Base-by-base conservation (phyloP, 2,329 filamentous ascomycete genomes). In the Acephala macrosclerotiorum region DNA sequence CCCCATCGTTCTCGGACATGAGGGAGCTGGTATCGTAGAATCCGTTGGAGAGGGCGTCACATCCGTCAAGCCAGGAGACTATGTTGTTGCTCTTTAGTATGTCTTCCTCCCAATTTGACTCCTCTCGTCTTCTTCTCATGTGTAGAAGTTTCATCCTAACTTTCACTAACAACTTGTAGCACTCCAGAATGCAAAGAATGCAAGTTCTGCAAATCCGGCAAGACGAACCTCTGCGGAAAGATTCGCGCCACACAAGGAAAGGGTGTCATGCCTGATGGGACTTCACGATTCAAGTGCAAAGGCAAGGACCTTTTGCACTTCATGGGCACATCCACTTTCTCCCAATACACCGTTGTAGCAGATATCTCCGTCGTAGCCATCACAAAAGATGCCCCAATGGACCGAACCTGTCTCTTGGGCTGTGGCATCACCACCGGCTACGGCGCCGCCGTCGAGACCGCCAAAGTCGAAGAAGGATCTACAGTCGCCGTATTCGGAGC, bases 121-220 rank as follows among this genome's bases (percentile, higher is more conserved):
- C 47, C 63, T 71, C 58, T 70, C 22, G 1, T 36, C 47, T 62
- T 71, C 58, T 70, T 29, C 3, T 36, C 11, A 2, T n/a, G 14
- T 53, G 3, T 11, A 29, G 36, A 57, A 3, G 18, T 51, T 25
- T 51, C 57, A 51, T 36, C 11, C 14, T 47, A 42, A 35, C 20
- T 35, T 58, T 12, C 25, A 26, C 55, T 71, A 22, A 71, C 45
- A 55, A 6, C 20, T 8, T 36, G 1, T 76, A 97, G 94, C 85
- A 98, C 94, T 56, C 96, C 96, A 71, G 95, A 98, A 84, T 98
- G 96, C 85, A 86, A 88, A 73, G 95, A 98, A 81, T 99, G 96
- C 89, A 98, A 98, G 85, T 98, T 98, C 87, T 99, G 96, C 91
- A 96, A 93, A 82, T 98, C 95, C 49, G 96, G 95, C 83, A 99